These are phyloP conservation scores for Malassezia yamatoensis DNA, from an alignment of 1,284 basidiomycete genomes.

Conservation along the genomic window DNA sequence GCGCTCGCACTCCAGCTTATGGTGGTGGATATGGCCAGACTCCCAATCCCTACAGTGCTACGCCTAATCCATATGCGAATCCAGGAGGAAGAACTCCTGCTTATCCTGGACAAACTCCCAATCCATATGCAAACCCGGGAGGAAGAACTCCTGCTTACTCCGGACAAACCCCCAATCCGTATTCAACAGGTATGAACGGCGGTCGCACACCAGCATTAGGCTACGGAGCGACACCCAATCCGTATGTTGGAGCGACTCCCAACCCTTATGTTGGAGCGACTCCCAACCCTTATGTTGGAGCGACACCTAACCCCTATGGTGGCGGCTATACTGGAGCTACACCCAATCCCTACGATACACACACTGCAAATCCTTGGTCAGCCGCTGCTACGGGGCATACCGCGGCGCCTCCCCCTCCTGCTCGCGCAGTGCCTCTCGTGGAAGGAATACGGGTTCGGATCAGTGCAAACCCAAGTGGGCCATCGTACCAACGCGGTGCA, in stretches of 20 bases:
- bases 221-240: constrained; percentile 11
- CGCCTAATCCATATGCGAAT: constrained; percentile 14
- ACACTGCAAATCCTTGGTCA: constrained; percentile 9
- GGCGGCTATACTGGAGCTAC: constrained; percentile 7
- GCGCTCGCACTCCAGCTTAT: neutral
- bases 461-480: constrained; percentile 3
- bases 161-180: constrained; percentile 14
- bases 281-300: constrained; percentile 15
- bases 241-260: constrained; percentile 15
- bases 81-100: constrained; percentile 1
- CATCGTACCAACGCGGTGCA: constrained; percentile 17
- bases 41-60: constrained; percentile 13
- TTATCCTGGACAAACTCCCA: constrained; percentile 4
- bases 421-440: neutral
- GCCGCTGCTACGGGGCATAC: neutral
- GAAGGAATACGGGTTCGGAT: constrained; percentile 17
- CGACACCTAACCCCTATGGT: constrained; percentile 14
- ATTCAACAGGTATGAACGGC: neutral
- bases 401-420: neutral
- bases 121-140: constrained; percentile 1
- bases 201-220: constrained; percentile 11
- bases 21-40: constrained; percentile 4
- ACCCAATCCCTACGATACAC: constrained; percentile 13
- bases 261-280: constrained; percentile 14
- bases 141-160: constrained; percentile 38